These are phyloP conservation scores for Saccharomyces hybrid DNA, from an alignment of 1,139 yeast species.

Conservation along the genomic window DNA sequence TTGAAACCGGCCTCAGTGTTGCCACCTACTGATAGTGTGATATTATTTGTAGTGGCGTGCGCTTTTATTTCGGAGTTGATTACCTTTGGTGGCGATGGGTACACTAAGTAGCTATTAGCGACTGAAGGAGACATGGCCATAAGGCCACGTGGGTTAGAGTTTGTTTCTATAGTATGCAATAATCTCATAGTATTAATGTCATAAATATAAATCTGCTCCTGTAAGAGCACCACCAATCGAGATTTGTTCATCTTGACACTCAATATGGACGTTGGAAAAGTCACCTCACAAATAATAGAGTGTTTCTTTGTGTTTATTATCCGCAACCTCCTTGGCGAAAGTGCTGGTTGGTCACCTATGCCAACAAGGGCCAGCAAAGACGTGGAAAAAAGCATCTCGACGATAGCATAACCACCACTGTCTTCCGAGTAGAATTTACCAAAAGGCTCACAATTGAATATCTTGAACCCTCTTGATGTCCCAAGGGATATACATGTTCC, in stretches of 20 bases:
- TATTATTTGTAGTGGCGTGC: constrained; percentile 27
- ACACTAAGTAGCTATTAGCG: constrained; percentile 64
- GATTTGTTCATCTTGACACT: constrained; percentile 70
- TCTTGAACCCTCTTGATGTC: constrained; percentile 65
- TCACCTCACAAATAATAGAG: constrained; percentile 67
- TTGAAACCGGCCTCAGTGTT: background rate
- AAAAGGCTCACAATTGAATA: constrained; percentile 85
- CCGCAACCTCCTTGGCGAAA: constrained; percentile 74
- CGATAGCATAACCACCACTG: constrained; percentile 56
- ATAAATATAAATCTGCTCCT: constrained; percentile 81
- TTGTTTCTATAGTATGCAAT: constrained; percentile 79
- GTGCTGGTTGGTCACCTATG: constrained; percentile 69
- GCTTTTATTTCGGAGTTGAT: constrained; percentile 28
- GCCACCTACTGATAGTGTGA: constrained; percentile 11
- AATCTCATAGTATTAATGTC: constrained; percentile 84
- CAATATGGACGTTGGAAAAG: constrained; percentile 78
- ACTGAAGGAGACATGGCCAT: constrained; percentile 58
- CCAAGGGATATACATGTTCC: constrained; percentile 83
- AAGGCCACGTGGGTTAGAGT: constrained; percentile 54
- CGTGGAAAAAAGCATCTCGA: constrained; percentile 88
- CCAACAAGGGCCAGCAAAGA: constrained; percentile 84
- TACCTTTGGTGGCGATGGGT: constrained; percentile 64
- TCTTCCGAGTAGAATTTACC: constrained; percentile 64
- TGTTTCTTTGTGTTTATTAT: constrained; percentile 75
- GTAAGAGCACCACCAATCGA: constrained; percentile 68